These are phyloP conservation scores for Spinellus fusiger DNA, from an alignment of 192 early-diverging fungal genomes.

Conservation along the genomic window DNA sequence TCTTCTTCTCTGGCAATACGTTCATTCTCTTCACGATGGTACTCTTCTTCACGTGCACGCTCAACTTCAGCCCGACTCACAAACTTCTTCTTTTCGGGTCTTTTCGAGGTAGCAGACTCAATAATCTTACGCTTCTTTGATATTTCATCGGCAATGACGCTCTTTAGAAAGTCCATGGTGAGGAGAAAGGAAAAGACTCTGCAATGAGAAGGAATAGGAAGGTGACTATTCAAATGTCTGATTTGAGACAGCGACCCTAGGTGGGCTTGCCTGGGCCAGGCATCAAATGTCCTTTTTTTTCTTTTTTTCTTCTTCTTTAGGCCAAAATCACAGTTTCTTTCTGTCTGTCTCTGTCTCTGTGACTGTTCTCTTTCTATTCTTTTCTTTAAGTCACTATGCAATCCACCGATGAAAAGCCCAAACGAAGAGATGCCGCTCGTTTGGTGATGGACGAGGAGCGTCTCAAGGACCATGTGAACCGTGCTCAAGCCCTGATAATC, in stretches of 20 bases:
- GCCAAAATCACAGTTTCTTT: too few species aligned
- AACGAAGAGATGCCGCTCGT: constrained; percentile 14
- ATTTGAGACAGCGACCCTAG: too few species aligned
- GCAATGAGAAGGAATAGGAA: not conserved
- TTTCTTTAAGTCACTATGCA: not conserved
- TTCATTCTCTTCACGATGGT: constrained; percentile 45
- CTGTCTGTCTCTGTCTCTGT: too few species aligned
- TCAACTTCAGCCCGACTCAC: constrained; percentile 78
- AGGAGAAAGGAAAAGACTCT: not conserved
- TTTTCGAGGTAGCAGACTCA: constrained; percentile 22
- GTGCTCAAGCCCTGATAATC: constrained; percentile 51
- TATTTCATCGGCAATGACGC: constrained; percentile 58
- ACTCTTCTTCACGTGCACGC: constrained; percentile 50
- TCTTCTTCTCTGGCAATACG: constrained; percentile 44
- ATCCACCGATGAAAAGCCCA: not conserved
- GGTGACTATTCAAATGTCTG: not conserved
- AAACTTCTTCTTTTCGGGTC: constrained; percentile 57
- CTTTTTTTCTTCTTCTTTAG: not conserved
- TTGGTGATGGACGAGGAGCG: constrained; percentile 19
- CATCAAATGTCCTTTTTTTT: not conserved
- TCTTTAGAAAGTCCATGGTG: constrained; percentile 28
- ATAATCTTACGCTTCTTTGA: constrained; percentile 68
- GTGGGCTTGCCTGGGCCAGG: too few species aligned
- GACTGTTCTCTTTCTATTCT: not conserved
- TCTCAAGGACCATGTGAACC: constrained; percentile 42